Evolutionary conservation across 495 filamentous ascomycete species (phyloP), one percentile per base, ranked within the genome.

Genomic region (Talaromyces liani): DNA sequence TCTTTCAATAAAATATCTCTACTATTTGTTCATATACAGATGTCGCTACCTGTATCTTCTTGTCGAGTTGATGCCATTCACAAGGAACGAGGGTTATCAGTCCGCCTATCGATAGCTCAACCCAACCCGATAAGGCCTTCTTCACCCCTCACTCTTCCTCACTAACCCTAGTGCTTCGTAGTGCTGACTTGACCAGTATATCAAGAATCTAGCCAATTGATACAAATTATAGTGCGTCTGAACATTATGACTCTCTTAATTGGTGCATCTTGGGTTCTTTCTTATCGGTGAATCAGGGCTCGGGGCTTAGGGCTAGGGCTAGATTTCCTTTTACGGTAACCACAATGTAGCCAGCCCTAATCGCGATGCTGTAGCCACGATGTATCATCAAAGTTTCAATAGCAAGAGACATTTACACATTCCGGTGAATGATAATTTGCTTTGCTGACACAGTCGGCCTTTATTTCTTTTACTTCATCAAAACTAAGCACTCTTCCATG

Each of bases 301-400:
- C 41, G 41, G 41, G 41, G 45, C 45, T 49, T 49, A 55, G 51
- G 51, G 25, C 25, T 55, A 55, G 51, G 51, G 51, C 51, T 55
- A 3, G 6, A 55, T 55, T 55, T 55, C 24, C 51, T 25, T 55
- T 29, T 29, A 25, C 7, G 6, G 24, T 2, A 55, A 55, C 4
- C 7, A 55, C 7, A 55, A 12, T 16, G 18, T 55, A 27, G 51
- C 51, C 22, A 27, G 51, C 51, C 22, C 22, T 55, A 55, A 29
- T n/a, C 51, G n/a, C 20, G 36, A 41, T 41, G 10, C 33, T 36
- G 36, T 9, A 55, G 51, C 51, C 24, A 14, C 51, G n/a, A 8
- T 20, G 16, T 2, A 7, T 49, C n/a, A 16, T 49, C n/a, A 18
- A 9, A 1, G 1, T 20, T 7, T 20, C 36, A n/a, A 20, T 0